phyloP scores from a whole-genome alignment of 352 stramenopile genomes.

The Pythium folliculosum region DNA sequence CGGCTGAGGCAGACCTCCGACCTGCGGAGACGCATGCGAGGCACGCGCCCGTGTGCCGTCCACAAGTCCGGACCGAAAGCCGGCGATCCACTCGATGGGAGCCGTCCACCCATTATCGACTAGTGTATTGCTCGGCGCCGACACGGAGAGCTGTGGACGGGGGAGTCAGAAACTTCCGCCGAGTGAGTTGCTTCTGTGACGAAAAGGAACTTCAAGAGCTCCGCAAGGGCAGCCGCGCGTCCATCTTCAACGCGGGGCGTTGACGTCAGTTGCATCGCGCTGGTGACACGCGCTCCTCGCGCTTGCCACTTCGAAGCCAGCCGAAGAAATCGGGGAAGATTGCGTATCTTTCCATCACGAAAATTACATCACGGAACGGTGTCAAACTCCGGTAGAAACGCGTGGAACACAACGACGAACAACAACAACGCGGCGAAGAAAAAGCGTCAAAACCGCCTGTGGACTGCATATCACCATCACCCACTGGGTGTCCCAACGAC shows the following conservation, averaged over 20 bases:
- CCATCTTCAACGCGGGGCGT: constrained; percentile 19
- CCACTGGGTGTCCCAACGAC: neutral
- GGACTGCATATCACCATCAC: neutral
- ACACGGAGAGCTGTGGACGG: no score
- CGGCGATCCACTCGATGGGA: no score
- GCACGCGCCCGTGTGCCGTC: no score
- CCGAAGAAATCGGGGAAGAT: constrained; percentile 9
- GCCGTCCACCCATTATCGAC: no score
- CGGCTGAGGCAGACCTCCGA: no score
- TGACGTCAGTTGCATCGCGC: constrained; percentile 28
- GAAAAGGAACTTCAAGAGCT: neutral
- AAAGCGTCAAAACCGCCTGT: neutral
- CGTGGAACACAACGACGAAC: neutral
- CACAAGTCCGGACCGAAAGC: no score
- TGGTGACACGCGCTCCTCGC: constrained; percentile 21
- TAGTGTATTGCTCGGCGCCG: no score
- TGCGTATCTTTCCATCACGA: constrained; percentile 17
- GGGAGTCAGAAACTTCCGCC: no score
- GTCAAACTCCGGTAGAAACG: neutral
- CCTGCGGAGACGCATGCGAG: no score
- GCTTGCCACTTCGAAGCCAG: constrained; percentile 1
- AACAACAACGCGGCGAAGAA: neutral
- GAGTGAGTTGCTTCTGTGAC: neutral
- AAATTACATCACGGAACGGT: constrained; percentile 1
- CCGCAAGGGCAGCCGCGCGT: neutral